Percentiles rank a stretch among this genome's conserved stretches.
Evolutionary conservation across 805 yeast species (phyloP).

Genomic region (Candida broadrunensis): DNA sequence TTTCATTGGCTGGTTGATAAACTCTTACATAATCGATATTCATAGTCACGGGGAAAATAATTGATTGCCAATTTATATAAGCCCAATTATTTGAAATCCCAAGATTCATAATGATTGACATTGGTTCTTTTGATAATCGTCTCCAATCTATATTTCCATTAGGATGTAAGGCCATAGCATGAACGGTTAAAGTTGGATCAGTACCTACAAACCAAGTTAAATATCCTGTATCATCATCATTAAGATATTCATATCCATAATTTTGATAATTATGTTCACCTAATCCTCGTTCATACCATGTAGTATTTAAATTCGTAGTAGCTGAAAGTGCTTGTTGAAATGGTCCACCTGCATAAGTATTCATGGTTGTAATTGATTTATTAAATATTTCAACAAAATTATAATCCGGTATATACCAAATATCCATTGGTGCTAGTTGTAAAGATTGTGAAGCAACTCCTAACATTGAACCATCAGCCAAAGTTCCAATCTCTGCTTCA

Average conservation of each 20-base stretch:
- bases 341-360: constrained; percentile 89
- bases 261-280: constrained; percentile 54
- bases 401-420: constrained; percentile 93
- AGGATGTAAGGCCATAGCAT: constrained; percentile 76
- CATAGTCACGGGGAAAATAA: constrained; percentile 76
- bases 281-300: constrained; percentile 79
- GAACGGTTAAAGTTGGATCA: constrained; percentile 69
- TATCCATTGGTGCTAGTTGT: constrained; percentile 91
- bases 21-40: constrained; percentile 82
- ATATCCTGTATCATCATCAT: constrained; percentile 64
- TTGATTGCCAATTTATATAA: constrained; percentile 83
- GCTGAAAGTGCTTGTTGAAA: constrained; percentile 91
- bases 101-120: constrained; percentile 82
- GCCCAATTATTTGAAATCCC: constrained; percentile 94
- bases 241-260: constrained; percentile 74
- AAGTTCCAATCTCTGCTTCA: constrained; percentile 75
- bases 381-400: constrained; percentile 73
- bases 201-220: constrained; percentile 85
- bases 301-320: constrained; percentile 68
- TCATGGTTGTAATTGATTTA: constrained; percentile 69
- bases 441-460: constrained; percentile 89
- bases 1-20: constrained; percentile 75
- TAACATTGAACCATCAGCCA: constrained; percentile 18
- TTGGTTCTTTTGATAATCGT: constrained; percentile 82
- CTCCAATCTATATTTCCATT: constrained; percentile 90